A percentile compares a stretch with the other conserved stretches of the same genome.
phyloP scores from a whole-genome alignment of 129 eudicot species.

The Tagetes patula region DNA sequence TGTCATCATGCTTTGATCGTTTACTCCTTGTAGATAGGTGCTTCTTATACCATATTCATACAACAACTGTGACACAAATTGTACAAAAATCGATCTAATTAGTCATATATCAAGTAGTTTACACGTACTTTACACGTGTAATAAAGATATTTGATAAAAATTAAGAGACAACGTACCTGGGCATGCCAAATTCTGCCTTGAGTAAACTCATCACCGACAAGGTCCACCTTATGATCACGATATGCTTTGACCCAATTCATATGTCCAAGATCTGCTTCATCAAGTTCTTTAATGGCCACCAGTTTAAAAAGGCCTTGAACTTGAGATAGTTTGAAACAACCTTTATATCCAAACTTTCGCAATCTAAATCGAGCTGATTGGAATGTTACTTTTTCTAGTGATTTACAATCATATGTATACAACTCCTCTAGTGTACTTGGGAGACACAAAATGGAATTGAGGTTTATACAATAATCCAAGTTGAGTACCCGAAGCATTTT shows the following conservation, averaged over 20 bases:
- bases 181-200: constrained; percentile 10
- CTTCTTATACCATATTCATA: too few relatives aligned
- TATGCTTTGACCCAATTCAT: constrained; percentile 22
- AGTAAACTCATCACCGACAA: constrained; percentile 18
- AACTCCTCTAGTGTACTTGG: constrained; percentile 21
- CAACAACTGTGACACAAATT: too few relatives aligned
- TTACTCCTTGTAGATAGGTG: too few relatives aligned
- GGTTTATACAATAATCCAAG: constrained; percentile 11
- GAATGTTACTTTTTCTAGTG: constrained; percentile 26
- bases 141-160: too few relatives aligned
- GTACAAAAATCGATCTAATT: too few relatives aligned
- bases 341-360: constrained; percentile 14
- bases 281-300: neutral
- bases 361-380: constrained; percentile 11
- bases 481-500: constrained; percentile 26
- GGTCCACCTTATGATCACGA: constrained; percentile 2
- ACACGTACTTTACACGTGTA: too few relatives aligned
- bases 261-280: constrained; percentile 19
- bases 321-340: constrained; percentile 13
- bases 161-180: neutral
- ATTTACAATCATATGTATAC: neutral
- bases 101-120: too few relatives aligned
- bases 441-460: constrained; percentile 14
- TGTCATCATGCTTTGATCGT: too few relatives aligned
- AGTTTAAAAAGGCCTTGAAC: constrained; percentile 23